phyloP scores from a whole-genome alignment of 169 alveolate species.

The Cryptosporidium meleagridis region DNA sequence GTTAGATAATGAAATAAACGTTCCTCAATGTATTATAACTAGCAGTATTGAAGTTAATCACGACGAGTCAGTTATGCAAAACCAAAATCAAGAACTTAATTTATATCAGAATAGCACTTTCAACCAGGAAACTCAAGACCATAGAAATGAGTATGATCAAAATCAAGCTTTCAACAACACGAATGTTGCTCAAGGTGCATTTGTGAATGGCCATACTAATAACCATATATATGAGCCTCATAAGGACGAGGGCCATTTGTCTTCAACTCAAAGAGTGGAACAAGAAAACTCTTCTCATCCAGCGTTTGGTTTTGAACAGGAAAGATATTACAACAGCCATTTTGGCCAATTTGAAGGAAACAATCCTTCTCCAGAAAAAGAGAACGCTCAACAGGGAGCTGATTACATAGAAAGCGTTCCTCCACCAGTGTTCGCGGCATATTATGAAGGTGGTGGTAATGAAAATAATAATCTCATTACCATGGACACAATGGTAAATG shows the following conservation, averaged over 20 bases:
- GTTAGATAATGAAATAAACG: not conserved
- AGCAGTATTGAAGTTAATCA: not conserved
- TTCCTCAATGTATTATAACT: not conserved
- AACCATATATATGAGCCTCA: not conserved
- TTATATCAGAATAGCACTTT: not conserved
- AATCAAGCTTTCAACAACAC: not conserved
- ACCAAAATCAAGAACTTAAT: not conserved
- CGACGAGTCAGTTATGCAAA: not conserved
- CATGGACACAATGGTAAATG: not conserved
- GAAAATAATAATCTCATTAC: not conserved
- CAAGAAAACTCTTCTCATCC: not conserved
- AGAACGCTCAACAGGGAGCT: not conserved
- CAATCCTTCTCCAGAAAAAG: not conserved
- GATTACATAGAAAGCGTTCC: constrained; percentile 9
- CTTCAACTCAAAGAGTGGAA: not conserved
- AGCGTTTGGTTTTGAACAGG: not conserved
- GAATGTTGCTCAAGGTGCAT: not conserved
- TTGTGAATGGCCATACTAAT: not conserved
- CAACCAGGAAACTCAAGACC: not conserved
- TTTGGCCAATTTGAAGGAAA: not conserved
- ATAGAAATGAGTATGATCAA: not conserved
- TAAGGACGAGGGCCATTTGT: not conserved
- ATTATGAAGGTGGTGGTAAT: not conserved
- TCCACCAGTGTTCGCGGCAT: constrained; percentile 62
- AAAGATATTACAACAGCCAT: not conserved